phyloP scores from a whole-genome alignment of 1,139 yeast genomes.

The Candida sojae region DNA sequence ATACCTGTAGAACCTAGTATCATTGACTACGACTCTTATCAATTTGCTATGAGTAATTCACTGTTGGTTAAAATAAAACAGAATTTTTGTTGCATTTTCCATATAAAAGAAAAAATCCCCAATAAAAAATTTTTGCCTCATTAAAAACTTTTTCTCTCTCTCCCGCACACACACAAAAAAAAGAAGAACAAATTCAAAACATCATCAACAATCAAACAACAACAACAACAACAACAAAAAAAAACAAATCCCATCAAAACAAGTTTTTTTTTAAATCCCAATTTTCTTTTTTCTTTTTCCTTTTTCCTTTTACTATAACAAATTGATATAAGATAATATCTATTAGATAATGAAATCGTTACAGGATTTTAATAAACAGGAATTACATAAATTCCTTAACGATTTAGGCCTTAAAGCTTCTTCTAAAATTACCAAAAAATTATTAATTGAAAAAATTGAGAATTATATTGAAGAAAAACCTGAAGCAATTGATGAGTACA shows the following conservation, averaged over 20 bases:
- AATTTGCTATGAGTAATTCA: no score
- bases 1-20: no score
- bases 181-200: neutral
- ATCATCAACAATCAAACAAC: slow-evolving; percentile 1
- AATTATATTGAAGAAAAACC: slow-evolving; percentile 36
- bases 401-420: slow-evolving; percentile 36
- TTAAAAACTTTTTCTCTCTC: neutral
- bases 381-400: slow-evolving; percentile 35
- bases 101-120: no score
- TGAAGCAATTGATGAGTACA: slow-evolving; percentile 35
- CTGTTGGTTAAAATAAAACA: no score
- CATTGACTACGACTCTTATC: no score
- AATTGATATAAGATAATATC: neutral
- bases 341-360: neutral
- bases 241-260: neutral
- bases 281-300: neutral
- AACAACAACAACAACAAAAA: neutral
- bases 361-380: slow-evolving; percentile 28
- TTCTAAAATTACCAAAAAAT: slow-evolving; percentile 45
- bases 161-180: neutral
- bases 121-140: no score
- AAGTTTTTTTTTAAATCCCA: neutral
- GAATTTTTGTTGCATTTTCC: no score
- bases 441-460: slow-evolving; percentile 44
- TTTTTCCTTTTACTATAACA: neutral